Evolutionary conservation across 805 yeast species (phyloP).

Genomic region (Yarrowia deformans): DNA sequence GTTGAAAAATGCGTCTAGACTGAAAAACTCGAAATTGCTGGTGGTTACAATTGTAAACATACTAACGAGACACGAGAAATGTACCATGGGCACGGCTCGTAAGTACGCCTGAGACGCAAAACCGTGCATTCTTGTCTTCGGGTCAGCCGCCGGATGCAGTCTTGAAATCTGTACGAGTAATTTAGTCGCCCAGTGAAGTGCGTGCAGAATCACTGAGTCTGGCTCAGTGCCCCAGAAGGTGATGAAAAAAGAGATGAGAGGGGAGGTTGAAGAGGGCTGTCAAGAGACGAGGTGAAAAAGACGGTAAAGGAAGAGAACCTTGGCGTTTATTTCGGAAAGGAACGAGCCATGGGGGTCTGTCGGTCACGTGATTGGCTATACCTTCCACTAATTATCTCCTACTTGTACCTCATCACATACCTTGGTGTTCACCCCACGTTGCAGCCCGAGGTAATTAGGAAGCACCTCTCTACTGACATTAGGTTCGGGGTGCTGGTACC

Average conservation of each 20-base stretch:
- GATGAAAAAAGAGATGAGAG: background rate
- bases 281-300: no score
- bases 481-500: background rate
- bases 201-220: slow-evolving; percentile 38
- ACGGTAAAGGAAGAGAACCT: no score
- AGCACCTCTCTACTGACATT: background rate
- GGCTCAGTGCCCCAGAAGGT: slow-evolving; percentile 12
- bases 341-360: background rate
- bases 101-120: background rate
- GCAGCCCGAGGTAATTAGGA: slow-evolving; percentile 20
- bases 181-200: slow-evolving; percentile 6
- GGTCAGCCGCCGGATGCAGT: slow-evolving; percentile 29
- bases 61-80: background rate
- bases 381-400: no score
- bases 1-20: no score
- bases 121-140: background rate
- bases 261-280: no score
- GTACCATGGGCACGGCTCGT: background rate
- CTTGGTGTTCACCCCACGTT: background rate
- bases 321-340: no score
- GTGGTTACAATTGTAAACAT: no score
- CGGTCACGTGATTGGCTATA: background rate
- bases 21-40: no score
- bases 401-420: no score
- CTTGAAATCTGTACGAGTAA: background rate